phyloP scores from a whole-genome alignment of 1,284 basidiomycete species.

The Melampsora americana region DNA sequence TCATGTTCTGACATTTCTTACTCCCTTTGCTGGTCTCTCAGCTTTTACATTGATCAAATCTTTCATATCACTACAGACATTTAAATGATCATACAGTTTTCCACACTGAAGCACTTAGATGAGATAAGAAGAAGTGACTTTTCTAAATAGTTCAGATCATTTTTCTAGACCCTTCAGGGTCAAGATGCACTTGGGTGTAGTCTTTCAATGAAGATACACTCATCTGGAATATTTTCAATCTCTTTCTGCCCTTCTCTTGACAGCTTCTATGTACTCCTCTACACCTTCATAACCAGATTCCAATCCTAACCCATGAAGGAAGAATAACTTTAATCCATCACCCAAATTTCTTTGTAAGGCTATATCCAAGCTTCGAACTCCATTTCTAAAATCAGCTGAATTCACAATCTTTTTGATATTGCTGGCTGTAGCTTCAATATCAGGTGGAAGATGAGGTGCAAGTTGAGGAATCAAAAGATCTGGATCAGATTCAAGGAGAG shows the following conservation, averaged over 20 bases:
- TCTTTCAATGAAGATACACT: no score
- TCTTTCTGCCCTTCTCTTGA: conserved; percentile 63
- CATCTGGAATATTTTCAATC: no score
- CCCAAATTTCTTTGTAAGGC: conserved; percentile 8
- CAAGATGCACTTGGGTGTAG: no score
- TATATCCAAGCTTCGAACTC: conserved; percentile 7
- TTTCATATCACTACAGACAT: no score
- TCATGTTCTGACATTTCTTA: no score
- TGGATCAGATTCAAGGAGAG: conserved; percentile 27
- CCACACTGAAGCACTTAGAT: no score
- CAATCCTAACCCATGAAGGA: conserved; percentile 24
- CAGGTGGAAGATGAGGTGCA: conserved; percentile 45
- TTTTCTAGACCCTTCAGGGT: no score
- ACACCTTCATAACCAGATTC: conserved; percentile 15
- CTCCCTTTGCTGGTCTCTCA: no score
- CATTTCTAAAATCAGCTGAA: conserved; percentile 14
- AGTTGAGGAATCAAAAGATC: conserved; percentile 41
- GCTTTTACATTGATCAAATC: no score
- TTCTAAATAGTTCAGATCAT: no score
- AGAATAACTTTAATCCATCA: conserved; percentile 28
- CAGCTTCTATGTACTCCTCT: conserved; percentile 55
- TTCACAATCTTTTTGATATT: conserved; percentile 11
- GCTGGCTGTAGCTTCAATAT: conserved; percentile 23
- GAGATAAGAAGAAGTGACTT: no score
- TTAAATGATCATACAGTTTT: no score